Evolutionary conservation across 2,329 filamentous ascomycete genomes (phyloP), one percentile per base, ranked within the genome.

Genomic region (Gyromitra esculenta): DNA sequence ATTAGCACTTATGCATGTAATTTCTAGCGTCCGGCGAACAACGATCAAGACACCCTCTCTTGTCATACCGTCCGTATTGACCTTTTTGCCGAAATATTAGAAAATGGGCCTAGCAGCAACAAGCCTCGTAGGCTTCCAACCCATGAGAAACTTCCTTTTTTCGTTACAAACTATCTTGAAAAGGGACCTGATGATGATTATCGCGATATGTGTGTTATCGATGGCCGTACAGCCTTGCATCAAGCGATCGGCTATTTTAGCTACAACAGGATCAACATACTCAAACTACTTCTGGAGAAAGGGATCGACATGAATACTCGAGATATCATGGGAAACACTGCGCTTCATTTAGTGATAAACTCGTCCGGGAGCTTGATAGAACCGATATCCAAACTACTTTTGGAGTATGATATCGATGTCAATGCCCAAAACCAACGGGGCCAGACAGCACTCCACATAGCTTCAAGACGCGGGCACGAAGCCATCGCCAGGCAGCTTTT

Each of bases 81-180:
- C 35, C 31, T 45, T 31, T 45, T 62, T 41, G 13, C n/a, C 43
- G 67, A 71, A 52, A 5, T 21, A 8, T 45, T 45, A 65, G 37
- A 48, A 37, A 18, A 25, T 11, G 7, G n/a, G 31, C n/a, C 52
- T 18, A 13, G 43, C 21, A 54, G 9, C 54, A 48, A 21, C 2
- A 25, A 54, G 11, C 25, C 43, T 39, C 25, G 9, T 39, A 43
- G 25, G 41, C 21, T 18, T n/a, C 15, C 43, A 50, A 43, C 7
- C 18, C 54, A 5, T 39, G 41, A 11, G 39, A 60, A 41, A 62
- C 37, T 71, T 25, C 68, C 68, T 21, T 71, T 64, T 57, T 71
- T 71, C 15, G 45, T 71, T 37, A 63, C 41, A 43, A 64, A 64
- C 45, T 71, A 71, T 35, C 68, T 64, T 18, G 57, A 63, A n/a